These are phyloP conservation scores for Candida dendrica DNA, from an alignment of 805 yeast species.

Conservation along the genomic window DNA sequence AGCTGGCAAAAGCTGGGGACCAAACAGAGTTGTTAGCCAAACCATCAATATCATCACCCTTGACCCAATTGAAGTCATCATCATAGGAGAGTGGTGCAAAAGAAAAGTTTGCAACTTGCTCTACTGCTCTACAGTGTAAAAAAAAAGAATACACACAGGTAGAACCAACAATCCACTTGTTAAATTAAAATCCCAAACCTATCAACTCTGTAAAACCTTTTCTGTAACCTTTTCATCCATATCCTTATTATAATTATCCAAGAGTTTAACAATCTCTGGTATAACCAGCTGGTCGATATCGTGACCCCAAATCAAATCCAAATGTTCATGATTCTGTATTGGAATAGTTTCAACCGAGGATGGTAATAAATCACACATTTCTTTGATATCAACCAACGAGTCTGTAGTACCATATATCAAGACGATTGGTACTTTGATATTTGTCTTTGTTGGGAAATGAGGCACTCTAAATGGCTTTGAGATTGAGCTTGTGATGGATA, in stretches of 20 bases:
- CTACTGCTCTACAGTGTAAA: too few relatives aligned
- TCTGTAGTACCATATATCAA: conserved; percentile 76
- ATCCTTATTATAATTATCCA: conserved; percentile 21
- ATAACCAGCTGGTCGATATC: conserved; percentile 46
- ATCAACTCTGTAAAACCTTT: background rate
- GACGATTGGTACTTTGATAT: conserved; percentile 64
- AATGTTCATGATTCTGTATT: conserved; percentile 72
- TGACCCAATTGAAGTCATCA: background rate
- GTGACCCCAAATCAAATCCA: conserved; percentile 85
- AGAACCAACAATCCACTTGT: too few relatives aligned
- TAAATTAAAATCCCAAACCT: too few relatives aligned
- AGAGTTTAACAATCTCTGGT: conserved; percentile 31
- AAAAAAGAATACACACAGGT: too few relatives aligned
- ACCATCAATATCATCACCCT: background rate
- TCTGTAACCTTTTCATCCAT: background rate
- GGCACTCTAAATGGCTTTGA: conserved; percentile 28
- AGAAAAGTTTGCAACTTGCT: background rate
- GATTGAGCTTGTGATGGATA: conserved; percentile 28
- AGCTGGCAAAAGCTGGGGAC: conserved; percentile 58
- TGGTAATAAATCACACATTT: conserved; percentile 67
- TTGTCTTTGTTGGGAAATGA: conserved; percentile 51
- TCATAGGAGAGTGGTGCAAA: background rate
- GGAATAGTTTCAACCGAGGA: conserved; percentile 43
- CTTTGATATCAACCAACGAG: conserved; percentile 79
- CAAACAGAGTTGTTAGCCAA: conserved; percentile 28